Evolutionary conservation across 148 eudicot species (phyloP).

Genomic region (Amaranthus hypochondriacus): DNA sequence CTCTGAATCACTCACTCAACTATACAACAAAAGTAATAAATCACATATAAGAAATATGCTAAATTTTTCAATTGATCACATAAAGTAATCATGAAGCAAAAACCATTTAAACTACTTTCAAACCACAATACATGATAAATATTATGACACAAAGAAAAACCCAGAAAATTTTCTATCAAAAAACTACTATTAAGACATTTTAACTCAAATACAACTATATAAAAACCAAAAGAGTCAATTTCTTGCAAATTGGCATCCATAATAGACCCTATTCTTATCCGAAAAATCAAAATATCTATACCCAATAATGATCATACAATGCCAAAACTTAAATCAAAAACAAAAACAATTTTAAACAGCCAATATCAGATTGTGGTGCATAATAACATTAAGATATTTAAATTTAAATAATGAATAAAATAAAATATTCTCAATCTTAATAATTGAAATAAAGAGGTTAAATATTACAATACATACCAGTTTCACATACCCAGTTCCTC

Average conservation of each 20-base stretch:
- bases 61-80: background rate
- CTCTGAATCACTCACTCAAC: background rate
- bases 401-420: background rate
- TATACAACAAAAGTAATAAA: slow-evolving; percentile 19
- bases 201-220: slow-evolving; percentile 21
- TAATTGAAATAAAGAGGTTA: slow-evolving; percentile 7
- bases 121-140: slow-evolving; percentile 18
- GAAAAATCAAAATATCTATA: slow-evolving; percentile 20
- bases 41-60: background rate
- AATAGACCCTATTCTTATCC: slow-evolving; percentile 46
- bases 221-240: slow-evolving; percentile 14
- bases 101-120: slow-evolving; percentile 7
- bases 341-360: slow-evolving; percentile 1
- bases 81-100: background rate
- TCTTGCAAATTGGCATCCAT: slow-evolving; percentile 31
- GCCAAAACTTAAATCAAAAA: background rate
- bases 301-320: slow-evolving; percentile 1
- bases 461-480: background rate
- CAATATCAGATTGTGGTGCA: slow-evolving; percentile 17
- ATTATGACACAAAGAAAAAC: slow-evolving; percentile 13
- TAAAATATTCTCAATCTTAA: background rate
- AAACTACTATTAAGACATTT: slow-evolving; percentile 21
- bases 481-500: slow-evolving; percentile 16
- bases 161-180: slow-evolving; percentile 28
- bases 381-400: slow-evolving; percentile 18